Evolutionary conservation across 2,329 filamentous ascomycete genomes (phyloP), one percentile per base, ranked within the genome.

Genomic region (Zymoseptoria ardabiliae): DNA sequence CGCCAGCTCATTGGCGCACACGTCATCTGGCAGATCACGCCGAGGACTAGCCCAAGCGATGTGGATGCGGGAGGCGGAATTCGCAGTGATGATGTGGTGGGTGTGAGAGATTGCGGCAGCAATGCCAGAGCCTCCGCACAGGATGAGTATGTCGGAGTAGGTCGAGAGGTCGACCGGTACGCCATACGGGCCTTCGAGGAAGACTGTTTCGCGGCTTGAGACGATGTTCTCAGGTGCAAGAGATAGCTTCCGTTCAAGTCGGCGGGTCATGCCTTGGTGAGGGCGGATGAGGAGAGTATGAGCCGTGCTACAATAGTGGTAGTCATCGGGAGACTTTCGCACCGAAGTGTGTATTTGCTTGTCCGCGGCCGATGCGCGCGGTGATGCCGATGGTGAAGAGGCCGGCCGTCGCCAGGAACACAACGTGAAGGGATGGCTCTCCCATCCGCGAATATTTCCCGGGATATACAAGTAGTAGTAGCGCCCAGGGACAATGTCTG

Each of bases 141-240:
- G 72, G 30, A 79, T 73, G 3, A 77, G 58, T 5, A 77, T 62
- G 54, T 69, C 71, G 2, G 69, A 73, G 63, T 77, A 81, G 4
- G 66, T 69, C 56, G 73, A 74, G 0, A 81, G 65, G 1, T 76
- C 75, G 5, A 73, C 70, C 4, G 68, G 68, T 28, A 76, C 70
- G 3, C 79, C 79, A 58, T 82, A 82, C 0, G 80, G 79, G 0
- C 80, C 80, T 67, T 82, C 80, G 9, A 82, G 66, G 2, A 81
- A 73, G 49, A 81, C 25, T 3, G 62, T 67, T 7, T 71, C 0
- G 65, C 73, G 2, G 74, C 65, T 3, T 68, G 66, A 17, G 68
- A 69, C 11, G 59, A 64, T 23, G 52, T 65, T 28, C 55, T 63
- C 19, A 66, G 70, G 28, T 57, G 61, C 50, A 45, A 9, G 23